Conservation (phyloP, 208 protist species). For the Trypanosoma theileri region DNA sequence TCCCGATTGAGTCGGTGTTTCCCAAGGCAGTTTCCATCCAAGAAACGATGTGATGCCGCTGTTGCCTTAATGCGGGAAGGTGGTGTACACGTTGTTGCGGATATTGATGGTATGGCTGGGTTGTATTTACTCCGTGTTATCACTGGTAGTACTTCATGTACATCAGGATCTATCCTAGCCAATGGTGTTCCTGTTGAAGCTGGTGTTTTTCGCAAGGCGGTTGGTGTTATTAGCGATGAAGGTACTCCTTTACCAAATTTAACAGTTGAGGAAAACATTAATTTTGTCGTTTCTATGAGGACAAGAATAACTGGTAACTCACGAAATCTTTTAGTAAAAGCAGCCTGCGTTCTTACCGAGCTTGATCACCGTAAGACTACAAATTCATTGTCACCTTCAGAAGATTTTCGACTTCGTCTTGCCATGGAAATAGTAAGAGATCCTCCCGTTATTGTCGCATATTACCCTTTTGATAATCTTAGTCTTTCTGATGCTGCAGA, state of each 20-base stretch:
- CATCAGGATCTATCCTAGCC: conserved; percentile 36
- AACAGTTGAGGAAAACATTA: conserved; percentile 51
- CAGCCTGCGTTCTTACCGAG: conserved; percentile 36
- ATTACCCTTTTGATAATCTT: conserved; percentile 44
- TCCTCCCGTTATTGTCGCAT: conserved; percentile 45
- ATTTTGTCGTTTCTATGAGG: conserved; percentile 53
- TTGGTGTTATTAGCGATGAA: conserved; percentile 32
- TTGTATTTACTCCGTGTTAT: conserved; percentile 36
- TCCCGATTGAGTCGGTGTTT: conserved; percentile 31
- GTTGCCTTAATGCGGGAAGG: conserved; percentile 36
- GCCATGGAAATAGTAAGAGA: conserved; percentile 66
- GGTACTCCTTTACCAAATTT: conserved; percentile 38
- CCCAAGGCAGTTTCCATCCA: conserved; percentile 16
- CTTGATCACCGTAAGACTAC: conserved; percentile 36
- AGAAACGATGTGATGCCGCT: conserved; percentile 43
- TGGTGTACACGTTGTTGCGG: conserved; percentile 43
- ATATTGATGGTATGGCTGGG: conserved; percentile 39
- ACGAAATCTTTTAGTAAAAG: conserved; percentile 40
- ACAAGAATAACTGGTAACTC: conserved; percentile 33
- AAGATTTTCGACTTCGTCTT: conserved; percentile 51
- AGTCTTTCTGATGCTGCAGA: conserved; percentile 24
- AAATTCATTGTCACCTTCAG: conserved; percentile 32
- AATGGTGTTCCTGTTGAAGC: conserved; percentile 29
- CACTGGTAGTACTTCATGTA: conserved; percentile 25
- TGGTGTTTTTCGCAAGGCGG: conserved; percentile 27